These are phyloP conservation scores for Solanum infundibuliforme DNA, from an alignment of 257 asterid species.

Conservation along the genomic window DNA sequence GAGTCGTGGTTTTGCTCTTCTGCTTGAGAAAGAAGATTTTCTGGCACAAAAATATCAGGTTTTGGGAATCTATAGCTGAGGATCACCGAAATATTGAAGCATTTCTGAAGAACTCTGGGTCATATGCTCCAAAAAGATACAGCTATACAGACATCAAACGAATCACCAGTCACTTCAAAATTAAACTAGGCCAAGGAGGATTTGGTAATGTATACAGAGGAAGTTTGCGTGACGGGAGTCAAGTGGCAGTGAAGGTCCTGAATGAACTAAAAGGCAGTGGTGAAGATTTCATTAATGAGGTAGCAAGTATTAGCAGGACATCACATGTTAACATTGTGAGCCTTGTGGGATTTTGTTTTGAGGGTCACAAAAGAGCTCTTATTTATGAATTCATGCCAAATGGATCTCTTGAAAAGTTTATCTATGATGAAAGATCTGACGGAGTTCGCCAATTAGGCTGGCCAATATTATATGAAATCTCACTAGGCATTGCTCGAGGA, in stretches of 20 bases:
- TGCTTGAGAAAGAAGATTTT: neutral
- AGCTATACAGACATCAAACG: neutral
- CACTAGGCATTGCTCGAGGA: constrained; percentile 28
- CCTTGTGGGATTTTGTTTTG: no score
- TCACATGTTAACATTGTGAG: no score
- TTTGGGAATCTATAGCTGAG: neutral
- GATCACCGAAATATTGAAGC: neutral
- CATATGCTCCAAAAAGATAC: constrained; percentile 1
- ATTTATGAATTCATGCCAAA: no score
- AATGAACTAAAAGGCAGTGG: no score
- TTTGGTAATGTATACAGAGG: neutral
- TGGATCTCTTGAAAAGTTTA: no score
- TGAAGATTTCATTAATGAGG: no score
- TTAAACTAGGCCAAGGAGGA: neutral
- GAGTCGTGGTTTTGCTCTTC: neutral
- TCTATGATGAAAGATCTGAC: no score
- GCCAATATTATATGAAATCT: neutral
- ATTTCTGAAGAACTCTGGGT: neutral
- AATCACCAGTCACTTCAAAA: neutral
- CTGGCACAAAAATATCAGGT: neutral
- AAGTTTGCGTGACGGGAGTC: neutral
- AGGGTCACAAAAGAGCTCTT: no score
- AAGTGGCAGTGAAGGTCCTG: no score
- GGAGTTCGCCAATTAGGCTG: no score
- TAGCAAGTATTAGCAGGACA: no score